phyloP scores from a whole-genome alignment of 2,329 filamentous ascomycete species.

The Pseudogymnoascus sp. region DNA sequence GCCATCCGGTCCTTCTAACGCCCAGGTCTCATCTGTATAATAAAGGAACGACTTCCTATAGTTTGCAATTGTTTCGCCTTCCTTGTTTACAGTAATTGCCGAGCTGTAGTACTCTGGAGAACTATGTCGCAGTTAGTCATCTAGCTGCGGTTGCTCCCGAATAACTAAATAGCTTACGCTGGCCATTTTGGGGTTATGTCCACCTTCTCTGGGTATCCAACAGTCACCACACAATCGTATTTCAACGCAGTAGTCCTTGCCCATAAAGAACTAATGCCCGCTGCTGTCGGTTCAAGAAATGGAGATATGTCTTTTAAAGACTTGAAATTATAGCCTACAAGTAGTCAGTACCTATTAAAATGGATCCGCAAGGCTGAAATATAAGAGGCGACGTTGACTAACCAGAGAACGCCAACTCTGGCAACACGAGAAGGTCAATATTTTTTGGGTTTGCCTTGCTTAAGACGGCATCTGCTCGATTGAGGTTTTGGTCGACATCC shows the following conservation, averaged over 20 bases:
- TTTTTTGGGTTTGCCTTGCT: constrained; percentile 40
- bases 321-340: constrained; percentile 64
- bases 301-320: constrained; percentile 59
- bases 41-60: constrained; percentile 55
- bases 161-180: neutral
- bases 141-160: constrained; percentile 20
- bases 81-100: constrained; percentile 44
- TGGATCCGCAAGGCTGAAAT: neutral
- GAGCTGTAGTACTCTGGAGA: constrained; percentile 48
- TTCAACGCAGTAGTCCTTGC: constrained; percentile 57
- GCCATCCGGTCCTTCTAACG: constrained; percentile 43
- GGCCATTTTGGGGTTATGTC: constrained; percentile 45
- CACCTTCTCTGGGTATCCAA: constrained; percentile 67
- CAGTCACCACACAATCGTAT: constrained; percentile 58
- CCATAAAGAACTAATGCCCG: constrained; percentile 64
- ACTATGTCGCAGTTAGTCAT: constrained; percentile 18
- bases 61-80: constrained; percentile 53
- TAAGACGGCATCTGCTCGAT: constrained; percentile 57
- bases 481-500: constrained; percentile 61
- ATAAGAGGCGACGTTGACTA: constrained; percentile 15
- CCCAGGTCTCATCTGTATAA: constrained; percentile 54
- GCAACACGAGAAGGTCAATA: constrained; percentile 65
- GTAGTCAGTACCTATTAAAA: neutral
- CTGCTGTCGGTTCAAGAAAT: constrained; percentile 56
- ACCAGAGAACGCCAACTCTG: constrained; percentile 71